phyloP scores from a whole-genome alignment of 768 basidiomycete species.

The Hygrophorus pudorinus region DNA sequence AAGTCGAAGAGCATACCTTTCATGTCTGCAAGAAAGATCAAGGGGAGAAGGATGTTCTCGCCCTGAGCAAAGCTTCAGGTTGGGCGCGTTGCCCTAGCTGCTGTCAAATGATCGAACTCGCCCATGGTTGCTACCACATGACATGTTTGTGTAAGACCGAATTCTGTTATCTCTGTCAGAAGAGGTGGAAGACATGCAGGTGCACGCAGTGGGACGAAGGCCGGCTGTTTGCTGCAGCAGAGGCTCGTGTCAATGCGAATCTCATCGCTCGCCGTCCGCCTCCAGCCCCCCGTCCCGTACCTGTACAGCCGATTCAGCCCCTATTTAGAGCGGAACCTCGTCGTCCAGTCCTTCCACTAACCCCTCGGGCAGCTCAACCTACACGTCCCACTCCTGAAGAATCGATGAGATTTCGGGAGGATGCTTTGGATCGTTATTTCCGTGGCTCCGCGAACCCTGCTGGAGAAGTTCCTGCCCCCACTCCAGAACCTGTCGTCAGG shows the following conservation, averaged over 20 bases:
- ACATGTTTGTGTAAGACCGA: constrained; percentile 37
- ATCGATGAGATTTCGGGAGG: too few relatives aligned
- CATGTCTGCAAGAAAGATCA: not conserved
- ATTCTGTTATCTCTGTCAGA: constrained; percentile 5
- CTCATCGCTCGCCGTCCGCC: not conserved
- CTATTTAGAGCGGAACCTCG: too few relatives aligned
- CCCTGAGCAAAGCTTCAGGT: constrained; percentile 30
- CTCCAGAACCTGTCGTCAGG: too few relatives aligned
- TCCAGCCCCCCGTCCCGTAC: not conserved
- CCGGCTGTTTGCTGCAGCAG: constrained; percentile 1
- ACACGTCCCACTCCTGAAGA: too few relatives aligned
- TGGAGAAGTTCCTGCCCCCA: too few relatives aligned
- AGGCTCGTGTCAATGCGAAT: not conserved
- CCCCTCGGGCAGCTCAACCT: too few relatives aligned
- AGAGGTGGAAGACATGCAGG: constrained; percentile 1
- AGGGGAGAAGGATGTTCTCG: constrained; percentile 23
- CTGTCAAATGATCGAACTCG: constrained; percentile 43
- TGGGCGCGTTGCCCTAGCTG: constrained; percentile 63
- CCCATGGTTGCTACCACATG: constrained; percentile 55
- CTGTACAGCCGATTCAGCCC: too few relatives aligned
- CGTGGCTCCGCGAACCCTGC: too few relatives aligned
- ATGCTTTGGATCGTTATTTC: too few relatives aligned
- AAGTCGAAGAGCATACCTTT: constrained; percentile 11
- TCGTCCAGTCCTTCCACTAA: too few relatives aligned
- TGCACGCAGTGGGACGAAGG: constrained; percentile 6